Conservation (phyloP, 345 rosid genomes). For the Populus tremula region DNA sequence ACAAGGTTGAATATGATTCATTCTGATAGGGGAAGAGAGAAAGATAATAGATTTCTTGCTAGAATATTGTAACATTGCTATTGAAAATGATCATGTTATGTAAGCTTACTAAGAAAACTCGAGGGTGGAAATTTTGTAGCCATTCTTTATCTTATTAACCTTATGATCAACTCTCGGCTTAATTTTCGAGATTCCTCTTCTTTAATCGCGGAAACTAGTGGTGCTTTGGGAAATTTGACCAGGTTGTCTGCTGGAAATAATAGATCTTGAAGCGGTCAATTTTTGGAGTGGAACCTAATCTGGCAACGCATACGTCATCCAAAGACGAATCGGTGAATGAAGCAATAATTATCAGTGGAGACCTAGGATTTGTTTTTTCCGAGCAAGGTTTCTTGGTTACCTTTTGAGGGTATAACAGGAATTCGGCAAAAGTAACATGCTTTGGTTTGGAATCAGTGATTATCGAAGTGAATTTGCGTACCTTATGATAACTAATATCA, state of each 20-base stretch:
- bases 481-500: not conserved
- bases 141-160: not conserved
- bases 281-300: not conserved
- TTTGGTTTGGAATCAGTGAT: too few relatives aligned
- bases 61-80: not conserved
- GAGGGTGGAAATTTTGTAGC: conserved; percentile 16
- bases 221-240: not conserved
- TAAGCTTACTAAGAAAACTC: not conserved
- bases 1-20: not conserved
- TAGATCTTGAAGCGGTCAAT: not conserved
- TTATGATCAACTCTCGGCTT: not conserved
- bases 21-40: not conserved
- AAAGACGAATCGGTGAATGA: not conserved
- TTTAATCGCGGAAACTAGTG: not conserved
- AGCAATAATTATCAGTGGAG: not conserved
- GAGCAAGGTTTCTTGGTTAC: not conserved
- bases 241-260: too few relatives aligned
- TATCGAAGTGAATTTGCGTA: not conserved
- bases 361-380: not conserved
- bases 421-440: not conserved
- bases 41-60: not conserved
- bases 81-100: not conserved
- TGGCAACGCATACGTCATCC: not conserved
- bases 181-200: not conserved
- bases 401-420: not conserved